Conservation (phyloP, 768 basidiomycete species). For the Artomyces pyxidatus region DNA sequence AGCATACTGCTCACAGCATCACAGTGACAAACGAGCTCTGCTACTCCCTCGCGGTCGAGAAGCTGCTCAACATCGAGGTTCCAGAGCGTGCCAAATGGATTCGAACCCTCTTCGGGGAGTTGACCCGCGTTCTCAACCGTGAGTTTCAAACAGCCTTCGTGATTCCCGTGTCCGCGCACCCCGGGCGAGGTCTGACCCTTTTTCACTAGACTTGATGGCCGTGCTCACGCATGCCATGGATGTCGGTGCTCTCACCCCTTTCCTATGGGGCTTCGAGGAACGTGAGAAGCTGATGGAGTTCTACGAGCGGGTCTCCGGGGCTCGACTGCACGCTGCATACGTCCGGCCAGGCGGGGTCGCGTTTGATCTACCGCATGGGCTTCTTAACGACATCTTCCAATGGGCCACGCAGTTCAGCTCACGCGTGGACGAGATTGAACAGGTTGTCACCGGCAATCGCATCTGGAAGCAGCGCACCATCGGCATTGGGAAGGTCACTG, state of each 20-base stretch:
- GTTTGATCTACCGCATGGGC: conserved; percentile 94
- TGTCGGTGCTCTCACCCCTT: conserved; percentile 95
- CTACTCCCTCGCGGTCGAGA: conserved; percentile 96
- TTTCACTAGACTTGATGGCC: conserved; percentile 79
- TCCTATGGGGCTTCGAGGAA: conserved; percentile 99
- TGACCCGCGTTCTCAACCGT: conserved; percentile 94
- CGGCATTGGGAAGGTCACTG: conserved; percentile 84
- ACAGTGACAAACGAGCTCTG: conserved; percentile 98
- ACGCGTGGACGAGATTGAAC: conserved; percentile 94
- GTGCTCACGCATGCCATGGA: conserved; percentile 94
- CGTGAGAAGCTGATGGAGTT: conserved; percentile 99
- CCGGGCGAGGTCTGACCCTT: conserved; percentile 1
- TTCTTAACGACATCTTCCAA: conserved; percentile 96
- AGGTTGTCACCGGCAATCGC: conserved; percentile 94
- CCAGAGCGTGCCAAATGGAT: conserved; percentile 99
- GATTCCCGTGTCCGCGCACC: not conserved
- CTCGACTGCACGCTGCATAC: conserved; percentile 96
- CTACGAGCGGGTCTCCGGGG: conserved; percentile 98
- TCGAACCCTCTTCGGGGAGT: conserved; percentile 92
- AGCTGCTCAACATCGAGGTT: conserved; percentile 93
- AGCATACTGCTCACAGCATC: not conserved
- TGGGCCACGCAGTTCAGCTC: conserved; percentile 94
- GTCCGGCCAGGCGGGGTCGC: conserved; percentile 97
- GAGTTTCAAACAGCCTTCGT: conserved; percentile 21
- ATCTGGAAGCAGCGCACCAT: conserved; percentile 97